These are phyloP conservation scores for Globisporangium uncinulatum DNA, from an alignment of 352 stramenopile species.

Conservation along the genomic window DNA sequence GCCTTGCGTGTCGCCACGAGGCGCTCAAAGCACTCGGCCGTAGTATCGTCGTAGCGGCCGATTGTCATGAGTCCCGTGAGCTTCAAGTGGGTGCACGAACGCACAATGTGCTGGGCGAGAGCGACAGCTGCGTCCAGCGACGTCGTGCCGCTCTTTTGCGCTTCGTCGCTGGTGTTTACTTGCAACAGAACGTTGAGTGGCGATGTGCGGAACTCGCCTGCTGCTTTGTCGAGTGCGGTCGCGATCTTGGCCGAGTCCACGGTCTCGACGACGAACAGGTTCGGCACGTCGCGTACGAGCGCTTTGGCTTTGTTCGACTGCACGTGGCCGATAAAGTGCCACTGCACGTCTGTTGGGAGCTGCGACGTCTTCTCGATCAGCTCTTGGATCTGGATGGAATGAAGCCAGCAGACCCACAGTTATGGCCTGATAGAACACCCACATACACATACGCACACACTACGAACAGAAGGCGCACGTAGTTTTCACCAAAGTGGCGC, in stretches of 20 bases:
- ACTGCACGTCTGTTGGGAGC: conserved; percentile 89
- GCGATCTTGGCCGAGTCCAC: conserved; percentile 96
- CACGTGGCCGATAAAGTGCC: conserved; percentile 98
- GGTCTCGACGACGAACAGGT: conserved; percentile 95
- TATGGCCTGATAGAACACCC: background rate
- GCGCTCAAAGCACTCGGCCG: conserved; percentile 88
- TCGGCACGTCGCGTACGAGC: conserved; percentile 88
- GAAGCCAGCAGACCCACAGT: background rate
- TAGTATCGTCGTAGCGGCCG: conserved; percentile 91
- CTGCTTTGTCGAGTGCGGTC: conserved; percentile 91
- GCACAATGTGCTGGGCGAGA: conserved; percentile 84
- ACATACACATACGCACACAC: background rate
- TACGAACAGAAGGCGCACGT: conserved; percentile 50
- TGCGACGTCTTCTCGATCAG: conserved; percentile 91
- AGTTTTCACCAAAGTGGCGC: conserved; percentile 98
- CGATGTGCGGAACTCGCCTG: conserved; percentile 46
- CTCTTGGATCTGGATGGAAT: conserved; percentile 86
- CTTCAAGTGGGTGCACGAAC: conserved; percentile 89
- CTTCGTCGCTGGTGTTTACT: conserved; percentile 98
- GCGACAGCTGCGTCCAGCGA: conserved; percentile 68
- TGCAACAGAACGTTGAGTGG: conserved; percentile 95
- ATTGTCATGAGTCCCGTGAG: conserved; percentile 99
- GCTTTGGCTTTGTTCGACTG: conserved; percentile 98
- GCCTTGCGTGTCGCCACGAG: conserved; percentile 68
- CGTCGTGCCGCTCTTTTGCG: conserved; percentile 95